Evolutionary conservation across 257 asterid genomes (phyloP).

Genomic region (Fraxinus americana): DNA sequence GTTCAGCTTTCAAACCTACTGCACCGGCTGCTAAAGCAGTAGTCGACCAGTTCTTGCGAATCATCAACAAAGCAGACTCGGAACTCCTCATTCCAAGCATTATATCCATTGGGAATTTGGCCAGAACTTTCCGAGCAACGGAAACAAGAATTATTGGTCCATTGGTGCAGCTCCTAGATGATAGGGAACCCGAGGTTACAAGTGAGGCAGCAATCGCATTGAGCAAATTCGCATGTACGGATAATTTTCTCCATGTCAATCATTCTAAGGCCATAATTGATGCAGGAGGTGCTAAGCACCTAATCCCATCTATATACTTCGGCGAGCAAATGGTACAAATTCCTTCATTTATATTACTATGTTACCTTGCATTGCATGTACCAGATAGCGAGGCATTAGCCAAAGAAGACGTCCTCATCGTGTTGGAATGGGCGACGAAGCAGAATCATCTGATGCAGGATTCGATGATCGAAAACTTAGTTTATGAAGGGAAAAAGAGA

Average conservation of each 20-base stretch:
- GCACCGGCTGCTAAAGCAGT: slow-evolving; percentile 74
- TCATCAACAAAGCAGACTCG: slow-evolving; percentile 43
- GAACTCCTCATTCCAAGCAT: slow-evolving; percentile 73
- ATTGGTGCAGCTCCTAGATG: slow-evolving; percentile 62
- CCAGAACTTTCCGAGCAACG: slow-evolving; percentile 74
- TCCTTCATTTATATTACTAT: slow-evolving; percentile 55
- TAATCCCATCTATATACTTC: slow-evolving; percentile 49
- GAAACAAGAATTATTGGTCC: slow-evolving; percentile 66
- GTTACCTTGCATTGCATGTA: slow-evolving; percentile 67
- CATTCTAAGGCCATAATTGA: slow-evolving; percentile 62
- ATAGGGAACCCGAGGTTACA: slow-evolving; percentile 59
- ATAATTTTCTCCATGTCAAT: slow-evolving; percentile 54
- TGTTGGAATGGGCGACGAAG: slow-evolving; percentile 66
- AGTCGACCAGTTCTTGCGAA: slow-evolving; percentile 60
- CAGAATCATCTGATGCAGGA: slow-evolving; percentile 55
- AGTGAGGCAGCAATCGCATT: slow-evolving; percentile 62
- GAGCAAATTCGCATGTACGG: slow-evolving; percentile 60
- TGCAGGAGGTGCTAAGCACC: slow-evolving; percentile 53
- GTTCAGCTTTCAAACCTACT: slow-evolving; percentile 73
- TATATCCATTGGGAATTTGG: slow-evolving; percentile 62
- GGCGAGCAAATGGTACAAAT: slow-evolving; percentile 73
- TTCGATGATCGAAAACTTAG: slow-evolving; percentile 40
- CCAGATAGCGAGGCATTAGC: slow-evolving; percentile 65
- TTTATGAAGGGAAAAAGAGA: slow-evolving; percentile 63
- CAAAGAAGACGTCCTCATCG: slow-evolving; percentile 50